Evolutionary conservation across 106 monocot species (phyloP), one percentile per base, ranked within the genome.

Genomic region (Posidonia australis): DNA sequence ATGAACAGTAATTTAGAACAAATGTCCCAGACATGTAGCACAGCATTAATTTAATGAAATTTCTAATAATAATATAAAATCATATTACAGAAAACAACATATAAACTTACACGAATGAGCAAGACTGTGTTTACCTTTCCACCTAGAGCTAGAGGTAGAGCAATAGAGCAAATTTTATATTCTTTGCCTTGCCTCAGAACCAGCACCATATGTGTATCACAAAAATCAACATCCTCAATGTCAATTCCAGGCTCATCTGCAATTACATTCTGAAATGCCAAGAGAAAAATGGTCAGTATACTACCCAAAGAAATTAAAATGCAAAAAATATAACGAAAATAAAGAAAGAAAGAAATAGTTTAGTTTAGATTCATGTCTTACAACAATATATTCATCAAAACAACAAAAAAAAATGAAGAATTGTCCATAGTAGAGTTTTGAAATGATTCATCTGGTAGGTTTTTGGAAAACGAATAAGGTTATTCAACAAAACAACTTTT

Each of bases 131-230:
- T 69, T 70, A 98, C 96, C 66, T 73, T 74, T 64, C 52, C 65
- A 71, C 61, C 20, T 19, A 64, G 29, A 51, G 76, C 76, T 9
- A 87, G 46, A 57, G 90, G 85, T 18, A 90, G 63, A 48, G 65
- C 31, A 63, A 98, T 58, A 56, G 96, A 98, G 57, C 90, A 98
- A 51, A 98, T 66, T 68, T 36, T 76, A 2, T 77, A 81, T 54
- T 54, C 74, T 81, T 72, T 90, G 55, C 76, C 83, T 70, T 87
- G 77, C 58, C 63, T 82, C 21, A 90, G 54, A 71, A 83, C 54
- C 72, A 98, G 80, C 49, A 90, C 90, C 80, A 98, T 80, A 77
- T 98, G 90, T 10, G 84, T 79, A 46, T 90, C 72, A 71, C 96
- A 98, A 58, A 98, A 85, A 67, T 98, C 96, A 79, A 79, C 85